Evolutionary conservation across 2,329 filamentous ascomycete genomes (phyloP), one percentile per base, ranked within the genome.

Genomic region (Diaporthe batatas): DNA sequence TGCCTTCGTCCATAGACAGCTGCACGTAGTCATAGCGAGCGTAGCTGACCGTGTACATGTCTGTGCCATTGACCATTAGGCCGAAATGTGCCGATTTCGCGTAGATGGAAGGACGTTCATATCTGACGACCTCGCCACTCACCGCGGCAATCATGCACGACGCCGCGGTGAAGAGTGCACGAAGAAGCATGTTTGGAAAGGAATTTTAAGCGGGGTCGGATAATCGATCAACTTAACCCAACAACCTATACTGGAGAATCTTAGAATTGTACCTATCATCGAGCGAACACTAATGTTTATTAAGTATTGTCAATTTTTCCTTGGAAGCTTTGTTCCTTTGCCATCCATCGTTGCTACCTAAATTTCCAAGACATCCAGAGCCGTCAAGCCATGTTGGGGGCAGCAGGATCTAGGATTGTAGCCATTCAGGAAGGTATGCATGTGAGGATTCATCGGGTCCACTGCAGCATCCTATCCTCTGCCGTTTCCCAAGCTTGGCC

Each of bases 11-110:
- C 57, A 62, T 62, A 23, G 36, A 44, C 14, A 62, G 57, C 23
- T 62, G 57, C n/a, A 62, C 57, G 16, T 62, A 62, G 36, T 62
- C 57, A 23, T 62, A 62, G 10, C 57, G 57, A 23, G 57, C 57
- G 29, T 62, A 62, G 36, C 57, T 62, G 36, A 62, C 36, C 8
- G 57, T 62, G 42, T 62, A 62, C 36, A 62, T 62, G 11, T 62
- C 57, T 29, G 57, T 62, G 57, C 57, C 36, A 8, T 62, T 44
- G 23, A 62, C 36, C 57, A 44, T 62, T 21, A 62, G 5, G 57
- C 57, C 57, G 57, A 62, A 62, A 42, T 62, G 57, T 21, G 57
- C 36, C 10, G 57, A 62, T 16, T 62, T 62, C 8, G 44, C 36
- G 57, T 62, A 62, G 16, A 62, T 62, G 2, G 57, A 44, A 12